Evolutionary conservation across 1,284 basidiomycete species (phyloP).

Genomic region (Mycosarcoma maydis): DNA sequence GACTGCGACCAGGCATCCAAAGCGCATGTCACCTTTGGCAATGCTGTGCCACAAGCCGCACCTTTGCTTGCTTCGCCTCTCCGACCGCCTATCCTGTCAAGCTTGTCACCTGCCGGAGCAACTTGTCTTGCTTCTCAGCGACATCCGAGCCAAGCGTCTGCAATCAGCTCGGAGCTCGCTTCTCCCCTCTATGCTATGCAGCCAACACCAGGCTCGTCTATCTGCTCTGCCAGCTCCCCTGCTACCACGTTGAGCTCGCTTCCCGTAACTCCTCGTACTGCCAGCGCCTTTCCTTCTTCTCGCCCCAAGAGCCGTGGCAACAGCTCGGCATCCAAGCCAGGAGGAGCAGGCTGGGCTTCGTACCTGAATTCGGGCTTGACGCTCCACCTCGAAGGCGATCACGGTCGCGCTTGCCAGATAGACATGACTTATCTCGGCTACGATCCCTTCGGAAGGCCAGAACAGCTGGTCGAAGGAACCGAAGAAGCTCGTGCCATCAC

Average conservation of each 20-base stretch:
- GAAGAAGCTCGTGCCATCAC: slow-evolving; percentile 17
- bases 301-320: slow-evolving; percentile 35
- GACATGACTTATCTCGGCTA: slow-evolving; percentile 53
- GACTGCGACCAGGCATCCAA: slow-evolving; percentile 20
- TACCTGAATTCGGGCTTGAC: slow-evolving; percentile 53
- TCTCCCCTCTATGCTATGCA: slow-evolving; percentile 18
- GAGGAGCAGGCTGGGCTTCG: slow-evolving; percentile 52
- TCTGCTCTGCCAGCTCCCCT: slow-evolving; percentile 29
- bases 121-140: slow-evolving; percentile 9
- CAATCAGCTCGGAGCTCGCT: slow-evolving; percentile 19
- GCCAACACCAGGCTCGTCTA: slow-evolving; percentile 31
- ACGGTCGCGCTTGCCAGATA: slow-evolving; percentile 24
- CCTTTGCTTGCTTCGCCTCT: slow-evolving; percentile 1
- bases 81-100: slow-evolving; percentile 6
- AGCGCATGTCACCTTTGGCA: slow-evolving; percentile 12
- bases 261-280: slow-evolving; percentile 22
- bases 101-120: neutral
- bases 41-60: slow-evolving; percentile 1
- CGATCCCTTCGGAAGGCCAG: slow-evolving; percentile 56
- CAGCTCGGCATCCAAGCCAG: slow-evolving; percentile 9
- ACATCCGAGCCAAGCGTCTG: slow-evolving; percentile 25
- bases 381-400: slow-evolving; percentile 54
- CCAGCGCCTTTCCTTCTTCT: slow-evolving; percentile 17
- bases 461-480: slow-evolving; percentile 34
- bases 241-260: slow-evolving; percentile 32